Conservation (phyloP, 305 asterid species). For the Fraxinus baroniana region DNA sequence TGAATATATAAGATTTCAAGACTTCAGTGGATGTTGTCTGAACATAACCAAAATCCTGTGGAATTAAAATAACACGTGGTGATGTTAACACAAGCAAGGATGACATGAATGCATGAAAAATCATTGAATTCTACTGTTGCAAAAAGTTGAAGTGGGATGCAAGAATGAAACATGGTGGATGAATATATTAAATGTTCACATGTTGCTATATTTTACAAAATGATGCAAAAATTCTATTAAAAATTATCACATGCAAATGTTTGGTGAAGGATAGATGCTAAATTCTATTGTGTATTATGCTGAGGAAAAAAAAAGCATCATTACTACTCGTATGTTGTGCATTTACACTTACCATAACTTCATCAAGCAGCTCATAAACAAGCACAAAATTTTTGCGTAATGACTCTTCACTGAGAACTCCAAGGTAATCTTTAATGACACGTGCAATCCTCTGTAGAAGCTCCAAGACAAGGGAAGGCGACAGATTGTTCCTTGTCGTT, state of each 20-base stretch:
- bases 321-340: constrained; percentile 2
- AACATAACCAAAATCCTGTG: constrained; percentile 98
- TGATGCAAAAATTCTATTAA: background rate
- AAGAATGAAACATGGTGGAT: background rate
- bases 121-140: background rate
- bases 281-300: background rate
- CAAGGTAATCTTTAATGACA: constrained; percentile 95
- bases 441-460: constrained; percentile 70
- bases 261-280: background rate
- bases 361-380: constrained; percentile 63
- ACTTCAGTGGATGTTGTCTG: constrained; percentile 97
- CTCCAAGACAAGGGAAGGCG: constrained; percentile 96
- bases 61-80: constrained; percentile 24
- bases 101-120: background rate
- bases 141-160: background rate
- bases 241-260: background rate
- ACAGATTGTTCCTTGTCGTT: constrained; percentile 76
- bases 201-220: background rate
- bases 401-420: constrained; percentile 92
- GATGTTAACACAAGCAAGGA: constrained; percentile 11
- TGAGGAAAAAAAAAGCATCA: constrained; percentile 14
- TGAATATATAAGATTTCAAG: constrained; percentile 83
- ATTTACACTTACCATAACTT: constrained; percentile 89
- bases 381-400: constrained; percentile 93
- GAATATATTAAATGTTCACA: background rate